These are phyloP conservation scores for Vairimorpha ceranae DNA, from an alignment of 371 early-diverging fungal species.

Conservation along the genomic window DNA sequence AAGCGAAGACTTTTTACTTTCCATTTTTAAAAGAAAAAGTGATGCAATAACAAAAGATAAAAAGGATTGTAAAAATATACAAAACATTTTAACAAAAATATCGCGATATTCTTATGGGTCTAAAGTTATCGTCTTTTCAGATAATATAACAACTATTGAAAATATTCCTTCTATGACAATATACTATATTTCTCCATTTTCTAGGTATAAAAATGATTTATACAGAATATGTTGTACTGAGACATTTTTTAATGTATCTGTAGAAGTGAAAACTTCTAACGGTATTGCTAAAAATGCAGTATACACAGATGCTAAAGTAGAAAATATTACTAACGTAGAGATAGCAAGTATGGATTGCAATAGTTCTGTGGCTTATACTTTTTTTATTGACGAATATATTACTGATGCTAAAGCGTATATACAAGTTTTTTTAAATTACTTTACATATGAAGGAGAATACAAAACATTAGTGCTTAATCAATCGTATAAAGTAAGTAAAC, in stretches of 20 bases:
- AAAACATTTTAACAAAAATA: not conserved
- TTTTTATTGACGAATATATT: constrained; percentile 31
- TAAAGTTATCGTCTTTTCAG: constrained; percentile 36
- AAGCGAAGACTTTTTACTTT: not conserved
- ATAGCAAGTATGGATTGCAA: constrained; percentile 38
- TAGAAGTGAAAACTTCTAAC: constrained; percentile 49
- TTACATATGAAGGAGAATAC: constrained; percentile 39
- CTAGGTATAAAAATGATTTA: constrained; percentile 17
- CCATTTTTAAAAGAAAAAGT: too few species aligned
- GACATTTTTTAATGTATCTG: constrained; percentile 33
- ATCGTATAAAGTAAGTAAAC: constrained; percentile 33
- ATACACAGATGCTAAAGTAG: constrained; percentile 30
- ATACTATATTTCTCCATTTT: not conserved
- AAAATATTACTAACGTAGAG: constrained; percentile 5
- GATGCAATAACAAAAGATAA: not conserved
- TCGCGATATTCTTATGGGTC: constrained; percentile 15
- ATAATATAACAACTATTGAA: not conserved
- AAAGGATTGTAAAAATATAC: not conserved
- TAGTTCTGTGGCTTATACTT: constrained; percentile 43
- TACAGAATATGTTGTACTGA: constrained; percentile 8
- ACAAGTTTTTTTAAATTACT: constrained; percentile 57
- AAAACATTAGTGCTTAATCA: constrained; percentile 53
- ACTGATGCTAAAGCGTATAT: constrained; percentile 43
- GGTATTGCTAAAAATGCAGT: constrained; percentile 32
- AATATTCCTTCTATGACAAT: constrained; percentile 14